Evolutionary conservation across 306 rosid genomes (phyloP), one percentile per base, ranked within the genome.

Genomic region (Trifolium fragiferum): DNA sequence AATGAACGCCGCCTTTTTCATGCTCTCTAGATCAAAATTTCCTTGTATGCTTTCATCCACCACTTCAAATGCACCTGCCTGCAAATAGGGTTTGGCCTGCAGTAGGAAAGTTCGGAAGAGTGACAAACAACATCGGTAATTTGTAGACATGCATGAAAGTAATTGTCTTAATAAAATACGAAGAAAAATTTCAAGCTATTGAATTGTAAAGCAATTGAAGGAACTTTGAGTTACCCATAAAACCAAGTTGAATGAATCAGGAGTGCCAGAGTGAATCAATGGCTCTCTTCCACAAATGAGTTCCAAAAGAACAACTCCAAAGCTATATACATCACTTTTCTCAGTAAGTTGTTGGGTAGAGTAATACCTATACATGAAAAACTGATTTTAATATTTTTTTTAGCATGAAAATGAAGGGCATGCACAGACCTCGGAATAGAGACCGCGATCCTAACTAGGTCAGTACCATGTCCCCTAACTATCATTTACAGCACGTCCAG

Each of bases 201-300:
- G 16, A 18, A 8, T 13, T 61, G 13, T 43, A 21, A 41, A 73
- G 59, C 5, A 69, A 40, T 33, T 7, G 32, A 19, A 27, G 57
- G 72, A 46, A 43, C 14, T 61, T 2, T 57, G 15, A 10, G 8
- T 76, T 87, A 93, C 97, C 98, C 98, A 93, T 87, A 93, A 79
- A 70, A 93, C 98, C 85, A 93, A 83, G 65, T 93, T 93, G 89
- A 91, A 93, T 10, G 98, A 85, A 74, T 93, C 98, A 32, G 98
- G 98, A 66, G 82, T 79, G 65, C 98, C 98, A 3, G 90, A 82
- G 68, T 85, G 98, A 78, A 79, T 87, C 82, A 93, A 70, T 25
- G 98, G 96, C 78, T 93, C 96, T 84, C 98, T 75, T 62, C 98
- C 98, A 79, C 98, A 93, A 51, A 93, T 93, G 74, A 93, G 96